Conservation (phyloP, 2,329 filamentous ascomycete genomes). For the Monilinia polystroma region DNA sequence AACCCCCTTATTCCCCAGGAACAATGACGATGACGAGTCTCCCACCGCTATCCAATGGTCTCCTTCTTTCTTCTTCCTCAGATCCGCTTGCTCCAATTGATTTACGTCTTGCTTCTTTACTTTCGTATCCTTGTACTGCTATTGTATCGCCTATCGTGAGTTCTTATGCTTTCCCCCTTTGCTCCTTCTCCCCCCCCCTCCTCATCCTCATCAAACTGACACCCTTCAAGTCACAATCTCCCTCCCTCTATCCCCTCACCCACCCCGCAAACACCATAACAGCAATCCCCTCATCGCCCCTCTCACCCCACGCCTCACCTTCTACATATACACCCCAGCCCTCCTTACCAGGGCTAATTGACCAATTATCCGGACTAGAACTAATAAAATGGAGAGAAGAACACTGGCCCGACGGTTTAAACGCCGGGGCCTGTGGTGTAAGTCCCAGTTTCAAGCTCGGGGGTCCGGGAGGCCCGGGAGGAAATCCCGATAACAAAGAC, state of each 20-base stretch:
- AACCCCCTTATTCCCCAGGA: neutral
- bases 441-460: neutral
- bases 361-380: neutral
- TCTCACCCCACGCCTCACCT: neutral
- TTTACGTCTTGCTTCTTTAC: neutral
- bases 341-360: neutral
- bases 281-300: neutral
- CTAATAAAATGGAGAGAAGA: neutral
- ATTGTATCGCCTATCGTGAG: neutral
- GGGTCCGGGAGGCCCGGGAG: neutral
- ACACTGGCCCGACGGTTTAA: neutral
- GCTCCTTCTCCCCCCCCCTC: too few species aligned
- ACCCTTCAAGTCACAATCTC: neutral
- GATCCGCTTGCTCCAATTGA: neutral
- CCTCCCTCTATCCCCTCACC: neutral
- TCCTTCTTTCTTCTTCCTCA: neutral
- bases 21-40: neutral
- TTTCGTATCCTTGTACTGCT: neutral
- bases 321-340: neutral
- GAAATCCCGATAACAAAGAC: neutral
- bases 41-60: neutral
- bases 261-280: neutral
- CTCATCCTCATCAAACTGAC: neutral
- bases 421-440: neutral
- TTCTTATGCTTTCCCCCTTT: too few species aligned